These are phyloP conservation scores for Rhamnella rubrinervis DNA, from an alignment of 331 rosid species.

Conservation along the genomic window DNA sequence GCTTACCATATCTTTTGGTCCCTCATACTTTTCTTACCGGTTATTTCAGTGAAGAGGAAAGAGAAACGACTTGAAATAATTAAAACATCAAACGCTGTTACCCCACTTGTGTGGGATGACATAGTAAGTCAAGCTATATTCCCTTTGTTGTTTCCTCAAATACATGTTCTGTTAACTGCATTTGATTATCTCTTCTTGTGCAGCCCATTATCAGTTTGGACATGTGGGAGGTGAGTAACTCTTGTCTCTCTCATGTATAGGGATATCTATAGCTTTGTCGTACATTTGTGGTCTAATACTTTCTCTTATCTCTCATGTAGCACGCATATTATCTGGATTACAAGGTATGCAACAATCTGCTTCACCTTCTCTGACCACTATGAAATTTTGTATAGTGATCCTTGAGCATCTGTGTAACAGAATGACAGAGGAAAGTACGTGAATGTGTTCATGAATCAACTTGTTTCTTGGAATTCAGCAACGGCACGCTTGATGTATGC, in stretches of 20 bases:
- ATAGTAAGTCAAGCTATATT: constrained; percentile 55
- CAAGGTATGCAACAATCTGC: constrained; percentile 52
- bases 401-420: constrained; percentile 43
- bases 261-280: neutral
- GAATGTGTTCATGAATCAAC: constrained; percentile 70
- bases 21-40: constrained; percentile 14
- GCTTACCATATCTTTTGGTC: neutral
- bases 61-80: constrained; percentile 63
- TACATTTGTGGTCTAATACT: neutral
- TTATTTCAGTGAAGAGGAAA: constrained; percentile 71
- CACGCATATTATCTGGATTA: constrained; percentile 93
- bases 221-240: constrained; percentile 80
- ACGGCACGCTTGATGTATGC: constrained; percentile 58
- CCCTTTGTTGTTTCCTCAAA: constrained; percentile 8
- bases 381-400: constrained; percentile 15
- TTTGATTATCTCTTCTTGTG: constrained; percentile 34
- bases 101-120: constrained; percentile 84
- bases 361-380: constrained; percentile 1
- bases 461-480: constrained; percentile 90
- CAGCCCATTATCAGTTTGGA: constrained; percentile 95
- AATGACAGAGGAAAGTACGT: constrained; percentile 76
- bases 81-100: constrained; percentile 71
- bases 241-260: neutral
- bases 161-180: constrained; percentile 21
- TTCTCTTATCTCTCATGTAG: constrained; percentile 43